Percentiles rank a stretch among this genome's conserved stretches.
These are phyloP conservation scores for Cucurbitaria berberidis DNA, from an alignment of 2,329 filamentous ascomycete species.

Conservation along the genomic window DNA sequence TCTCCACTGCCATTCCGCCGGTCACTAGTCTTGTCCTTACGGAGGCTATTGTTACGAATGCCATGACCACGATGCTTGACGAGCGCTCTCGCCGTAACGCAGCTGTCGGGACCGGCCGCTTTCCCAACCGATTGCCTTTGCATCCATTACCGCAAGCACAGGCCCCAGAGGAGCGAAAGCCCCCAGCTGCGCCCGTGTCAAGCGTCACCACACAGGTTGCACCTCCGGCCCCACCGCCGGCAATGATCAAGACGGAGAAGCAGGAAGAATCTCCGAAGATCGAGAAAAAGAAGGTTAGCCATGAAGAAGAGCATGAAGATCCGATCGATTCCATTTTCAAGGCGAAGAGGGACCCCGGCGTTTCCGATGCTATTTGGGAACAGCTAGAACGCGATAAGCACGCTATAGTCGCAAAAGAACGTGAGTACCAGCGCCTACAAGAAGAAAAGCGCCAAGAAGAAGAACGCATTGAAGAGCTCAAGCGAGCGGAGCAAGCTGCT, in stretches of 20 bases:
- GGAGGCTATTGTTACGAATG: conserved; percentile 27
- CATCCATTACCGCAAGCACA: conserved; percentile 2
- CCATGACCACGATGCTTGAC: conserved; percentile 40
- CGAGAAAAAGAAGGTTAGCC: conserved; percentile 15
- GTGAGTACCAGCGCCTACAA: conserved; percentile 47
- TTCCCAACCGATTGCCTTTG: conserved; percentile 1
- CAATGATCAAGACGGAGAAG: conserved; percentile 2
- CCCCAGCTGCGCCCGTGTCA: conserved; percentile 1
- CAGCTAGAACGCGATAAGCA: conserved; percentile 61
- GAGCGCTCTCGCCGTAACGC: conserved; percentile 38
- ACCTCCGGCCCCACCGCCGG: background rate
- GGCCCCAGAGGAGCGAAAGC: conserved; percentile 10
- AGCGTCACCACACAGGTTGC: conserved; percentile 9
- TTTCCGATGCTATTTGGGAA: conserved; percentile 66
- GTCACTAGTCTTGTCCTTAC: conserved; percentile 27
- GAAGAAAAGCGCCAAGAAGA: conserved; percentile 29
- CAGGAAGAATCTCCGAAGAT: conserved; percentile 1
- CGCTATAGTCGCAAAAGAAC: conserved; percentile 39
- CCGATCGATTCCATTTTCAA: conserved; percentile 20
- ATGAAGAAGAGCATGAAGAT: conserved; percentile 2
- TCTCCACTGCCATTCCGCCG: conserved; percentile 29
- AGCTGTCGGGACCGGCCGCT: conserved; percentile 25
- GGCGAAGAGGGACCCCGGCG: conserved; percentile 59
- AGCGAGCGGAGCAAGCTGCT: conserved; percentile 38
- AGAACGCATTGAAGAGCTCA: conserved; percentile 29